Evolutionary conservation across 1,284 basidiomycete genomes (phyloP).

Genomic region (Chiua sp.): DNA sequence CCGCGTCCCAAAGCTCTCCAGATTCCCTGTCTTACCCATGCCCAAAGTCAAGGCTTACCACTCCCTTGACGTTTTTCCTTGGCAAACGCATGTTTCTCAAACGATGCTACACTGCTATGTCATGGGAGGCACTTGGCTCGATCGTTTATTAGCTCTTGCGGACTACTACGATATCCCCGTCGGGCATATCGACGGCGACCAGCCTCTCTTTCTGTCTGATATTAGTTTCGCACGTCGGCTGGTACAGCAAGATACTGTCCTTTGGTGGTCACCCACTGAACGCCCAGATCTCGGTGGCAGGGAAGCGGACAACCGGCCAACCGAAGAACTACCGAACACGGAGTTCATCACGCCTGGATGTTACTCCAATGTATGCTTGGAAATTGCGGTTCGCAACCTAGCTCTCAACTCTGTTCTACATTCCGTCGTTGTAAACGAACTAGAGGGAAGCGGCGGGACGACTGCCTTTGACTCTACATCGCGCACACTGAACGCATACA

Average conservation of each 20-base stretch:
- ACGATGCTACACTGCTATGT: constrained; percentile 91
- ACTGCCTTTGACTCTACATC: constrained; percentile 95
- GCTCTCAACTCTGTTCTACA: constrained; percentile 96
- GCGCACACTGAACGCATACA: constrained; percentile 92
- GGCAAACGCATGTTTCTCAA: constrained; percentile 73
- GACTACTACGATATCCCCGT: constrained; percentile 94
- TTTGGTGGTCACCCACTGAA: constrained; percentile 96
- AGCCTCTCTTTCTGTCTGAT: constrained; percentile 87
- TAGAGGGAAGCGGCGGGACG: constrained; percentile 92
- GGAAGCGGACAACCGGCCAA: constrained; percentile 83
- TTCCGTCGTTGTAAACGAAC: constrained; percentile 93
- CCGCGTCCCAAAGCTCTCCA: constrained; percentile 72
- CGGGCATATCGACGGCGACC: constrained; percentile 91
- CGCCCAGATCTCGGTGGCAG: constrained; percentile 95
- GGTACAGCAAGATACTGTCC: constrained; percentile 85
- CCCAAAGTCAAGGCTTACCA: constrained; percentile 78
- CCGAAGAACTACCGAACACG: constrained; percentile 83
- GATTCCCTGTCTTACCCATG: constrained; percentile 92
- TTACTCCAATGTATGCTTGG: constrained; percentile 94
- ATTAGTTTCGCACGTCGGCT: constrained; percentile 91
- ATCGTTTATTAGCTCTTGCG: constrained; percentile 82
- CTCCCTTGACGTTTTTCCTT: constrained; percentile 77
- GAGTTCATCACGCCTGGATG: constrained; percentile 89
- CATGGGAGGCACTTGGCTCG: constrained; percentile 80
- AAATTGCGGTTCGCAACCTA: constrained; percentile 89